Evolutionary conservation across 139 green algal species (phyloP), one percentile per base, ranked within the genome.

Genomic region (Picochlorum sp.): DNA sequence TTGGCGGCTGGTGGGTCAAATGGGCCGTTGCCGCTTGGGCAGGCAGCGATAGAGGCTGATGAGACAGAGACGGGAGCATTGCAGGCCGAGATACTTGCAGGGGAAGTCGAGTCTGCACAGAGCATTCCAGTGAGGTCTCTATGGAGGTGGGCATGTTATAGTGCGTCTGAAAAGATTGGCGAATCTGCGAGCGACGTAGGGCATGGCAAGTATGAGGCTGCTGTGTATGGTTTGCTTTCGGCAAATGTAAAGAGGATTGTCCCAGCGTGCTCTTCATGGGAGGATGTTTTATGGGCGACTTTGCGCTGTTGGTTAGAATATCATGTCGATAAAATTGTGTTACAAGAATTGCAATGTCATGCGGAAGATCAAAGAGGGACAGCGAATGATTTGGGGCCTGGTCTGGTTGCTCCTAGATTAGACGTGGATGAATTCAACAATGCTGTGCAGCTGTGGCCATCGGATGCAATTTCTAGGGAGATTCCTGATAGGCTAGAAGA

Each of bases 131-230:
- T 50, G n/a, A 68, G 73, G 41, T 70, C 59, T 31, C 60, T 87
- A 16, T 92, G 84, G 84, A 79, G 76, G 33, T 89, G 80, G 81
- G 57, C 73, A 13, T 82, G 74, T 59, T 68, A 66, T 26, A 68
- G 78, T 33, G 64, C 64, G 22, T 64, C 77, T 5, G 66, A 77
- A 12, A 59, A 55, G 3, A 55, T 64, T 20, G 50, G 29, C 6
- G 55, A 30, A 10, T 55, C 24, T 13, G 52, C n/a, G n/a, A n/a
- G n/a, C n/a, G n/a, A n/a, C n/a, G n/a, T n/a, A n/a, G n/a, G n/a
- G n/a, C n/a, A n/a, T n/a, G n/a, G n/a, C n/a, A n/a, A n/a, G n/a
- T 52, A 75, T 31, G 83, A 92, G 70, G 74, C 79, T 2, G 85
- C 83, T 1, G 33, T 86, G 33, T 90, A 84, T 44, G 85, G 56